Base-by-base conservation (phyloP, 352 stramenopile species). In the Blastocystis sp. region DNA sequence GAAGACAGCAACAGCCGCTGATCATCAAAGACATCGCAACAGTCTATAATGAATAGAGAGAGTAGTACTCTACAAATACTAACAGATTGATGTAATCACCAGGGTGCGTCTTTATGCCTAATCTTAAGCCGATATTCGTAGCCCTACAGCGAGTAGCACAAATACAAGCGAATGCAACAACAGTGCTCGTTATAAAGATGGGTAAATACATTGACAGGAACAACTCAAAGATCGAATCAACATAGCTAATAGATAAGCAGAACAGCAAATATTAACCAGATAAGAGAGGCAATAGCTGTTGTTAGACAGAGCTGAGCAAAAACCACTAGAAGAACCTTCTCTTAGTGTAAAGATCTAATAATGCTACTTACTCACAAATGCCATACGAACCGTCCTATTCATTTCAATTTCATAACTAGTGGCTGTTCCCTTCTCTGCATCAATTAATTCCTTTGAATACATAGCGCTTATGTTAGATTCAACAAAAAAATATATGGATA, bases 71-170 rank as follows among this genome's bases (percentile, higher is more conserved):
- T 84, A 84, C 73, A 26, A 84, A 84, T 13, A 84, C 0, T 50
- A 47, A 4, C 18, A 84, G 4, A 20, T 69, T 64, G 54, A 84
- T 84, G 0, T 53, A 55, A 47, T 84, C 73, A 6, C 6, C 37
- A 45, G 73, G 73, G 26, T 84, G 73, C 23, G n/a, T 23, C 50
- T 69, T 66, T 26, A 84, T 84, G 56, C 47, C 73, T 84, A 18
- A 9, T 64, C 53, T 69, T 64, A 47, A 77, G 4, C 15, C 45
- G 47, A 26, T 29, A 84, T 55, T 69, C 13, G 0, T n/a, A n/a
- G 50, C 26, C n/a, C 18, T n/a, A 23, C 45, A 84, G 13, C 34
- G 34, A 41, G 62, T 84, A 34, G 53, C 73, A 50, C 64, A 84
- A 8, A 53, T 41, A 18, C 73, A 50, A 11, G 68, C 26, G 56